These are phyloP conservation scores for Talaromyces pinophilus DNA, from an alignment of 2,329 filamentous ascomycete genomes.

Conservation along the genomic window DNA sequence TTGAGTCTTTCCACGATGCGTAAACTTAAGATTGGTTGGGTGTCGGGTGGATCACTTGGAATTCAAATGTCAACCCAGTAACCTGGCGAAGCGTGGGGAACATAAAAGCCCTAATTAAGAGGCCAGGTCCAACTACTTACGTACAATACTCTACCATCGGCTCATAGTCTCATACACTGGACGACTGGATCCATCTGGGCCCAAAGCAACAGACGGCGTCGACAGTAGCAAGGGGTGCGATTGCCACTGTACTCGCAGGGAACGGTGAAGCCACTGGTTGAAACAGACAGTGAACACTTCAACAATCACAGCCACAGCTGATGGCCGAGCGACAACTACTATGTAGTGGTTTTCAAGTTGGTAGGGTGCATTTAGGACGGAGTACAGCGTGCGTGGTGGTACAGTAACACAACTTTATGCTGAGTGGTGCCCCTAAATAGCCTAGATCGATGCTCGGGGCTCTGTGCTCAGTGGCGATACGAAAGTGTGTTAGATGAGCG, in stretches of 20 bases:
- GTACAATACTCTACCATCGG: constrained; percentile 2
- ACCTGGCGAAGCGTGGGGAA: not conserved
- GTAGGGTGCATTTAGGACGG: constrained; percentile 5
- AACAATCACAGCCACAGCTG: constrained; percentile 12
- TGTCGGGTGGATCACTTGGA: constrained; percentile 6
- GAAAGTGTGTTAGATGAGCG: not conserved
- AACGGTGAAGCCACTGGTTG: not conserved
- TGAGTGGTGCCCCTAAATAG: constrained; percentile 18
- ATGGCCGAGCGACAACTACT: not conserved
- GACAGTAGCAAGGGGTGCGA: constrained; percentile 17
- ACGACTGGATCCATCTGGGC: not conserved
- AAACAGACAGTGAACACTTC: not conserved
- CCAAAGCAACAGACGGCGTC: constrained; percentile 2
- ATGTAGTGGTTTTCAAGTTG: constrained; percentile 6
- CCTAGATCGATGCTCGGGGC: not conserved
- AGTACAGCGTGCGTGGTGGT: not conserved
- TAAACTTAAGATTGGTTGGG: not conserved
- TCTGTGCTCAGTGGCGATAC: not conserved
- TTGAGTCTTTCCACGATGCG: constrained; percentile 5
- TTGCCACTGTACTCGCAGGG: not conserved
- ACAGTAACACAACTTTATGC: not conserved
- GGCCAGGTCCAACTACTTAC: not conserved
- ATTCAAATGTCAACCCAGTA: not conserved
- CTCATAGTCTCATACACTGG: not conserved
- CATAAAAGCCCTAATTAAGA: not conserved